phyloP scores from a whole-genome alignment of 176 grass and related monocot genomes.

The Poa annua region DNA sequence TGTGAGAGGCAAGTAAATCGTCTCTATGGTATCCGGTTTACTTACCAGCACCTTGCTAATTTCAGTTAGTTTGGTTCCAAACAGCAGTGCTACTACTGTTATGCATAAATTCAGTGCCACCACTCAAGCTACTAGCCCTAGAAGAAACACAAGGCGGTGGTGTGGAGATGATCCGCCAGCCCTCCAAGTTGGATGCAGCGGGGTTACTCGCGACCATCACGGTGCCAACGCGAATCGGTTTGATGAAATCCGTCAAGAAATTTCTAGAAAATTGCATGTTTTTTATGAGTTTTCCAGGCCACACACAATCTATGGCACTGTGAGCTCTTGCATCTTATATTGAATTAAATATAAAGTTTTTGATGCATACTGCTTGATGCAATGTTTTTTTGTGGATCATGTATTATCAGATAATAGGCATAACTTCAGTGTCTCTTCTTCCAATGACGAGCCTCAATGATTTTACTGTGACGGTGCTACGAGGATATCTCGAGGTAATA shows the following conservation, averaged over 20 bases:
- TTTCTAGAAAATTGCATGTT: conserved; percentile 41
- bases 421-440: conserved; percentile 77
- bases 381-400: conserved; percentile 24
- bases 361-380: not conserved
- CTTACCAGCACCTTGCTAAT: not conserved
- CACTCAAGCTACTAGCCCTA: conserved; percentile 15
- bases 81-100: not conserved
- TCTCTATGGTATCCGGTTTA: not conserved
- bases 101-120: not conserved
- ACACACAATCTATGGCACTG: conserved; percentile 82
- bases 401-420: conserved; percentile 62
- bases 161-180: conserved; percentile 9
- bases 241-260: not conserved
- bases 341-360: not conserved
- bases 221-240: not conserved
- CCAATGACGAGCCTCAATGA: conserved; percentile 60
- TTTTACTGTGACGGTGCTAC: conserved; percentile 51
- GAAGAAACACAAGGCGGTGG: conserved; percentile 5
- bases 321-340: conserved; percentile 40
- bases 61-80: conserved; percentile 8
- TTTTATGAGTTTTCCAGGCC: conserved; percentile 77
- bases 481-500: conserved; percentile 62
- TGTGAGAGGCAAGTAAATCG: conserved; percentile 20
- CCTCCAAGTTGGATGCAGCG: conserved; percentile 21
- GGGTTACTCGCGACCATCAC: conserved; percentile 9